phyloP scores from a whole-genome alignment of 106 monocot genomes.

The Allium fistulosum region DNA sequence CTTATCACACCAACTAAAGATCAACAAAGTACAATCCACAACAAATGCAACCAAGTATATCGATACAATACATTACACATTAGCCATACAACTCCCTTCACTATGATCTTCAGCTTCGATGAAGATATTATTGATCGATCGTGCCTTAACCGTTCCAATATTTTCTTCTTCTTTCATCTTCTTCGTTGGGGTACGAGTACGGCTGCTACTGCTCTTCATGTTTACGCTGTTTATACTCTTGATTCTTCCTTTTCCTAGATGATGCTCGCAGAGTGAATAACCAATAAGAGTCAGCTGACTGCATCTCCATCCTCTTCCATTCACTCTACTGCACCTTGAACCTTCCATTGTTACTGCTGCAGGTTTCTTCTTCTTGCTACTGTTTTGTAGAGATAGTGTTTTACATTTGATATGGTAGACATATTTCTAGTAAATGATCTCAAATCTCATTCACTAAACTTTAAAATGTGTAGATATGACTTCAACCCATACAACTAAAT shows the following conservation, averaged over 20 bases:
- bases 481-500: not conserved
- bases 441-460: not conserved
- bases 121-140: too few relatives aligned
- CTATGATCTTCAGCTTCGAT: too few relatives aligned
- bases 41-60: too few relatives aligned
- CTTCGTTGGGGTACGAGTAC: too few relatives aligned
- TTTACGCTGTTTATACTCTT: constrained; percentile 38
- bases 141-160: too few relatives aligned
- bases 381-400: not conserved
- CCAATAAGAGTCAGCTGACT: constrained; percentile 78
- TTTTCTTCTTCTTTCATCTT: too few relatives aligned
- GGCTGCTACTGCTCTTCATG: too few relatives aligned
- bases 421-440: not conserved
- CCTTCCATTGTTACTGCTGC: constrained; percentile 63
- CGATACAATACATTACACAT: too few relatives aligned
- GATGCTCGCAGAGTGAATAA: constrained; percentile 90
- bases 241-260: constrained; percentile 81
- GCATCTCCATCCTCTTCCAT: constrained; percentile 90
- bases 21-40: too few relatives aligned
- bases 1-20: too few relatives aligned
- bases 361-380: constrained; percentile 19
- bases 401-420: not conserved
- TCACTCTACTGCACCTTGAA: constrained; percentile 86
- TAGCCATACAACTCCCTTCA: too few relatives aligned
- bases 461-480: not conserved